These are phyloP conservation scores for Ophiocordyceps camponoti-rufipedis DNA, from an alignment of 2,329 filamentous ascomycete genomes.

Conservation along the genomic window DNA sequence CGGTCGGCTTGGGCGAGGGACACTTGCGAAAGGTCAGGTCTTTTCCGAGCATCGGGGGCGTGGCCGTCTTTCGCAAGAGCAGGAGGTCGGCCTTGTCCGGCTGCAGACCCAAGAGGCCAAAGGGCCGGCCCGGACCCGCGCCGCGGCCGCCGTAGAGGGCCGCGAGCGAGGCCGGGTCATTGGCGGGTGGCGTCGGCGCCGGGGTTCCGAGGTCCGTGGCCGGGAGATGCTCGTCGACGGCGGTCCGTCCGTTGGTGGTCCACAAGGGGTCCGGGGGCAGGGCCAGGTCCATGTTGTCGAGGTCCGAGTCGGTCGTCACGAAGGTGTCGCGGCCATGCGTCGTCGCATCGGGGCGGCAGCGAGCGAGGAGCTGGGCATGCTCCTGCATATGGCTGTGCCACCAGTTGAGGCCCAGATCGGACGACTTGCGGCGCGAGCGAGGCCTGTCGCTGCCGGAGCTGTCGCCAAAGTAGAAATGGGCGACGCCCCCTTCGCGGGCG, in stretches of 20 bases:
- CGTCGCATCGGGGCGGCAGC: conserved; percentile 19
- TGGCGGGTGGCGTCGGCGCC: conserved; percentile 10
- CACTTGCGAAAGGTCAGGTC: conserved; percentile 71
- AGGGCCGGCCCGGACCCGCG: conserved; percentile 21
- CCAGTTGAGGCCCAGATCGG: conserved; percentile 47
- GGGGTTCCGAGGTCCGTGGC: conserved; percentile 2
- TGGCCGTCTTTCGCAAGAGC: conserved; percentile 32
- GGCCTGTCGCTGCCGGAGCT: conserved; percentile 38
- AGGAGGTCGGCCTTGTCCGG: conserved; percentile 22
- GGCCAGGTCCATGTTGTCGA: conserved; percentile 23
- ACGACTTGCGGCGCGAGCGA: conserved; percentile 36
- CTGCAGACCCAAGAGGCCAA: conserved; percentile 19
- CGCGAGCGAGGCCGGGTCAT: neutral
- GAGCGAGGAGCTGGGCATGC: conserved; percentile 48
- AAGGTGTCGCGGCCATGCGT: conserved; percentile 7
- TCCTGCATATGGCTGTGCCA: conserved; percentile 67
- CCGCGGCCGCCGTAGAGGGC: neutral
- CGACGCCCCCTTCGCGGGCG: conserved; percentile 48
- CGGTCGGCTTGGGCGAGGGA: conserved; percentile 65
- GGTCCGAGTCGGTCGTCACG: conserved; percentile 20
- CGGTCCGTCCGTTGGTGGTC: conserved; percentile 15
- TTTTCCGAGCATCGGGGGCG: conserved; percentile 75
- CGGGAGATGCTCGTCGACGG: too few relatives aligned
- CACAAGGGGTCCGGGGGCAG: conserved; percentile 22
- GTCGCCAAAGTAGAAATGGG: conserved; percentile 51